phyloP scores from a whole-genome alignment of 176 grass and related monocot species.

The Luzula sylvatica region DNA sequence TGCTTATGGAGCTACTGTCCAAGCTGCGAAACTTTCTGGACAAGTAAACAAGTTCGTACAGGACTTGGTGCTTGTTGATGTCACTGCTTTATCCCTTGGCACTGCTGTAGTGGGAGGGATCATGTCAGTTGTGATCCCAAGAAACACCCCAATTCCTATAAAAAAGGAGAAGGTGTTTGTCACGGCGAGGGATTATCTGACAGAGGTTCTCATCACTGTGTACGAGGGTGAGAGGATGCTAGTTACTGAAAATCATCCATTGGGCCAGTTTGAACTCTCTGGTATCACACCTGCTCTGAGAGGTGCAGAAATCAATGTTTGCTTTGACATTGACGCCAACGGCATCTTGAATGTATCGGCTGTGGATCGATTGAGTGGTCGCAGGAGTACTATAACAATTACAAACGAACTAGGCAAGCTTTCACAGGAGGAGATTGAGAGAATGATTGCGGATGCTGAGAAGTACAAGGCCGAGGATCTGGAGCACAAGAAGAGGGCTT shows the following conservation, averaged over 20 bases:
- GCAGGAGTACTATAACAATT: constrained; percentile 85
- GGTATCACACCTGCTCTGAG: constrained; percentile 58
- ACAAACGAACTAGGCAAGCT: constrained; percentile 49
- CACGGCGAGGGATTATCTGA: background rate
- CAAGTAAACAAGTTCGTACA: constrained; percentile 1
- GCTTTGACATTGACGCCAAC: constrained; percentile 76
- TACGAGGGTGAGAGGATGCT: constrained; percentile 13
- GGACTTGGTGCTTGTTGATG: constrained; percentile 11
- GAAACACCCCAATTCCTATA: constrained; percentile 14
- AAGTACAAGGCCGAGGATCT: constrained; percentile 74
- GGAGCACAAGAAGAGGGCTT: constrained; percentile 53
- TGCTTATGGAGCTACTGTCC: constrained; percentile 19
- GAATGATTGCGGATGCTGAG: constrained; percentile 63
- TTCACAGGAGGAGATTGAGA: constrained; percentile 84
- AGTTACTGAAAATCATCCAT: background rate
- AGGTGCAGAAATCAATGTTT: constrained; percentile 59
- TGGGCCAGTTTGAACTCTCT: constrained; percentile 9
- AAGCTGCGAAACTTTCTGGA: constrained; percentile 9
- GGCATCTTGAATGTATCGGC: constrained; percentile 74
- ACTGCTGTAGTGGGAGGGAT: background rate
- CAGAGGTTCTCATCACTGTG: background rate
- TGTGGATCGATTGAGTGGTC: constrained; percentile 64
- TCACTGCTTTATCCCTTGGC: constrained; percentile 14
- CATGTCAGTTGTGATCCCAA: background rate
- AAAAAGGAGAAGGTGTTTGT: constrained; percentile 1